A percentile compares a stretch with the other conserved stretches of the same genome.
Evolutionary conservation across 345 rosid genomes (phyloP).

Genomic region (Iberis pinnata): DNA sequence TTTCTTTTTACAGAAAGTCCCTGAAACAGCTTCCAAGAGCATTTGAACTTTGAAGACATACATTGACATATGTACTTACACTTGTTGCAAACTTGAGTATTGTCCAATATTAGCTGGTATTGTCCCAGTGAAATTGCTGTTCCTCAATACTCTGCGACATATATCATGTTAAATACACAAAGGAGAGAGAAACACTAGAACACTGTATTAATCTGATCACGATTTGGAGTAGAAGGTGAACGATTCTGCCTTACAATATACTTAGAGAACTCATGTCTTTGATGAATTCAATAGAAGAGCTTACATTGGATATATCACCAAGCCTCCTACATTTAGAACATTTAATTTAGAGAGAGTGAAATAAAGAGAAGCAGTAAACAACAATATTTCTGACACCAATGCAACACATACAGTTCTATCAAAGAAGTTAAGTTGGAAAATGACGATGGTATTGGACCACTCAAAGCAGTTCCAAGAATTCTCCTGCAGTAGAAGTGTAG

Average conservation of each 20-base stretch:
- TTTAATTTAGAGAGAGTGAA: not conserved
- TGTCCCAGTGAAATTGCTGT: slow-evolving; percentile 43
- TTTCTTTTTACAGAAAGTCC: not conserved
- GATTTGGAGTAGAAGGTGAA: slow-evolving; percentile 2
- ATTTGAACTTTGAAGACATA: not conserved
- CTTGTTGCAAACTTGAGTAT: slow-evolving; percentile 36
- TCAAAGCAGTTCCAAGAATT: slow-evolving; percentile 49
- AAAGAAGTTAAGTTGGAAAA: slow-evolving; percentile 45
- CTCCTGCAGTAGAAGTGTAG: slow-evolving; percentile 37
- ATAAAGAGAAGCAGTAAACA: slow-evolving; percentile 2
- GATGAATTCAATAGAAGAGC: slow-evolving; percentile 46
- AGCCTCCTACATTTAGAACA: slow-evolving; percentile 43
- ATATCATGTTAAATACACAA: slow-evolving; percentile 6
- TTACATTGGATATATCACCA: slow-evolving; percentile 52
- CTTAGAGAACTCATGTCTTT: slow-evolving; percentile 41
- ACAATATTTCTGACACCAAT: not conserved
- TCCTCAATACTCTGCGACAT: slow-evolving; percentile 45
- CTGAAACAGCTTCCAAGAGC: not conserved
- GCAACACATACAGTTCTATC: slow-evolving; percentile 49
- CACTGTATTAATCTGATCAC: slow-evolving; percentile 1
- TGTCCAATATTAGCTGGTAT: slow-evolving; percentile 55
- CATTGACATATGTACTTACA: slow-evolving; percentile 39
- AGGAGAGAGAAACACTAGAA: not conserved
- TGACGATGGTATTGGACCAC: slow-evolving; percentile 57
- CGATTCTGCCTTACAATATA: slow-evolving; percentile 37